Evolutionary conservation across 331 rosid species (phyloP), one percentile per base, ranked within the genome.

Genomic region (Acacia pycnantha): DNA sequence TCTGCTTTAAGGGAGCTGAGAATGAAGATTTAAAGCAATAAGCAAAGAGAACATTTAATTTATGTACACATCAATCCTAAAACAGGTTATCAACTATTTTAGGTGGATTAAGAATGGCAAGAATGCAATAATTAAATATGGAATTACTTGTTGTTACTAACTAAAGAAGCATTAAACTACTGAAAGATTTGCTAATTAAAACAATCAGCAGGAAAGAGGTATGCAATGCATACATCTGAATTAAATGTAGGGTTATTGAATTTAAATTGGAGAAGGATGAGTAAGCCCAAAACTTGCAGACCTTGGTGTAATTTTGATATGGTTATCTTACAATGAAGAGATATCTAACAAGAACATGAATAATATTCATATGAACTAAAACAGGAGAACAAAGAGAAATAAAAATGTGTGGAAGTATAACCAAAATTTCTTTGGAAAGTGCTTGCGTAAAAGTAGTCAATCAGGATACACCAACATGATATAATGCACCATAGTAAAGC

Each of bases 161-260:
- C 48, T 44, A 44, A 11, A 11, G 48, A 44, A 44, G 15, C 48
- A 44, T 8, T 22, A 26, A 65, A 68, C 27, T 27, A 70, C n/a
- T n/a, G 43, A 27, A 27, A 27, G 27, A 13, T 74, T 54, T 58
- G 27, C 21, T 64, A 27, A 21, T 72, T 37, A 48, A 26, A 61
- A 31, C 43, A 77, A 70, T 68, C 21, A 8, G 70, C 79, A 58
- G 40, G 24, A 53, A 78, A 59, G 37, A 70, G 64, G 47, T 24
- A 27, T 9, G 18, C 61, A 27, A 6, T 3, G 26, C 29, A 65
- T 27, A 67, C 8, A n/a, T 16, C 56, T n/a, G 37, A 64, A 62
- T 72, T 29, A 26, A 76, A 76, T 41, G n/a, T 29, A 58, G 70
- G 71, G 67, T 40, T 50, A 44, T 73, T 18, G 21, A 74, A 76